phyloP scores from a whole-genome alignment of 2,329 filamentous ascomycete genomes.

The Aureobasidium sp. region DNA sequence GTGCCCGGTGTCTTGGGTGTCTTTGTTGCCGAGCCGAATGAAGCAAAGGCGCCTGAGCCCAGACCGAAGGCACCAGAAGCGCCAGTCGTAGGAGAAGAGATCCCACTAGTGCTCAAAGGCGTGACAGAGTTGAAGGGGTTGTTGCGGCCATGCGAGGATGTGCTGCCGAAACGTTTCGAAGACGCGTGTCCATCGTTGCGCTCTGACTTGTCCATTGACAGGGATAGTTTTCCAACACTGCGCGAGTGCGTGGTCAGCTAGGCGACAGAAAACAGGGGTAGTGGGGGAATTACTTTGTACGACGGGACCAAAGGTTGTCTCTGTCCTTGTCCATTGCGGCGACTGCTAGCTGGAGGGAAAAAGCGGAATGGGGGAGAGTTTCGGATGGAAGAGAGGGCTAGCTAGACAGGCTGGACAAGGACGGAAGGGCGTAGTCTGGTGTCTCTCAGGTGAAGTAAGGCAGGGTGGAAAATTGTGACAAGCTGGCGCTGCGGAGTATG shows the following conservation, averaged over 20 bases:
- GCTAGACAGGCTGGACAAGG: constrained; percentile 13
- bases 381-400: background rate
- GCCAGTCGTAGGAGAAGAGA: constrained; percentile 66
- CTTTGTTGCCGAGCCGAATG: constrained; percentile 75
- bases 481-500: constrained; percentile 2
- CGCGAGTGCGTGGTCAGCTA: background rate
- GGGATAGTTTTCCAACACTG: constrained; percentile 82
- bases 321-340: constrained; percentile 18
- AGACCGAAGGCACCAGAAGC: constrained; percentile 84
- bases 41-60: constrained; percentile 90
- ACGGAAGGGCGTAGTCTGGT: background rate
- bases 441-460: background rate
- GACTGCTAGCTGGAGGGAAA: background rate
- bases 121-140: constrained; percentile 75
- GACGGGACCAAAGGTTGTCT: constrained; percentile 61
- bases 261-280: constrained; percentile 11
- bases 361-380: background rate
- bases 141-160: constrained; percentile 64
- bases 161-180: constrained; percentile 63
- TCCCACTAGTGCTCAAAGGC: constrained; percentile 54
- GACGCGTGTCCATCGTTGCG: constrained; percentile 44
- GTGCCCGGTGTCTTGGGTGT: constrained; percentile 79
- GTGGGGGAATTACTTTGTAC: constrained; percentile 58
- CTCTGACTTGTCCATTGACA: constrained; percentile 62
- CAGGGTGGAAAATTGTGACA: constrained; percentile 12